Evolutionary conservation across 2,329 filamentous ascomycete species (phyloP).

Genomic region (Emergomyces orientalis): DNA sequence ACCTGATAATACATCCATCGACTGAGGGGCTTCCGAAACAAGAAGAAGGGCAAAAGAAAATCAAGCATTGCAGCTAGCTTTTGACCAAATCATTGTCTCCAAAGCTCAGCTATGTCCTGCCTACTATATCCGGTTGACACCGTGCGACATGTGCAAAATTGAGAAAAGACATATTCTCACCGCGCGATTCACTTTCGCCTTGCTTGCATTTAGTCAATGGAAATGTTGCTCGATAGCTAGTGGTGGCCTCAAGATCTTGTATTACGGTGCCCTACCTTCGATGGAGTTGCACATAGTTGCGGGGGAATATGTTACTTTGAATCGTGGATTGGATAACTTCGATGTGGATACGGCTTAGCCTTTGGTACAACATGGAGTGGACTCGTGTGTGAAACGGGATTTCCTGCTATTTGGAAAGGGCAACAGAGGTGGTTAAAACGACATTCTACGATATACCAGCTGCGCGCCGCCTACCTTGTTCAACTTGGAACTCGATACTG

Average conservation of each 20-base stretch:
- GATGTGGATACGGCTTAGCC: not conserved
- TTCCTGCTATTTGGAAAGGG: not conserved
- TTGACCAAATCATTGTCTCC: not conserved
- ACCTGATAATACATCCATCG: not conserved
- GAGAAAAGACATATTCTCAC: constrained; percentile 2
- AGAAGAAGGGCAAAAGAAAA: not conserved
- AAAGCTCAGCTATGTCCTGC: not conserved
- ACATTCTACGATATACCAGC: constrained; percentile 12
- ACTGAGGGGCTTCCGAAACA: not conserved
- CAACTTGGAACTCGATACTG: constrained; percentile 10
- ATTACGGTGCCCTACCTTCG: not conserved
- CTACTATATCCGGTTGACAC: not conserved
- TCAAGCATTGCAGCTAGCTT: not conserved
- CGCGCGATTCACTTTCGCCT: not conserved
- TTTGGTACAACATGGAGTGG: not conserved
- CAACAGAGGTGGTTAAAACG: not conserved
- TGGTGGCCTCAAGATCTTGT: not conserved
- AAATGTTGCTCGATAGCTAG: not conserved
- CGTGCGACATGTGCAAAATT: not conserved
- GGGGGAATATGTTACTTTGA: not conserved
- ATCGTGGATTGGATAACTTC: not conserved
- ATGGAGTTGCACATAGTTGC: not conserved
- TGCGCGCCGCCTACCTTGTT: not conserved
- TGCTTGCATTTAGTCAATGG: not conserved
- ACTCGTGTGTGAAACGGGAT: not conserved